Conservation (phyloP, 192 early-diverging fungal genomes). For the Allomyces macrogynus region DNA sequence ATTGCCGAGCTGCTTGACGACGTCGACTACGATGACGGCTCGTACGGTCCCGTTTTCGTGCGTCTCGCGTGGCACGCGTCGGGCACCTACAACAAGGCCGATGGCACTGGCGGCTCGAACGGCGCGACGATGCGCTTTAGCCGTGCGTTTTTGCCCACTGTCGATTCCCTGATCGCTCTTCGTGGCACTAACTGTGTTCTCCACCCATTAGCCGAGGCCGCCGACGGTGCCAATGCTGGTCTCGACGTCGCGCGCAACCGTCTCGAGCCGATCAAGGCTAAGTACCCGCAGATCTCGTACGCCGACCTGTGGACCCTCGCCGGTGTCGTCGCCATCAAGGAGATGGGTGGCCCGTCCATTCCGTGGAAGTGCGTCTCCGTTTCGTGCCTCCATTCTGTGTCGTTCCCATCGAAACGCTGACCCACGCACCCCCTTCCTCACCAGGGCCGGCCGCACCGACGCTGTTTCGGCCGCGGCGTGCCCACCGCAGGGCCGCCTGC, state of each 20-base stretch:
- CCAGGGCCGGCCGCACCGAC: slow-evolving; percentile 21
- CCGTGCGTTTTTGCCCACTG: background rate
- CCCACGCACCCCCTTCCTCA: background rate
- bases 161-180: too few relatives aligned
- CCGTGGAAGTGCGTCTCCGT: slow-evolving; percentile 22
- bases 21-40: slow-evolving; percentile 46
- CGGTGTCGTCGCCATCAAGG: slow-evolving; percentile 43
- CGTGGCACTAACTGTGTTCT: too few relatives aligned
- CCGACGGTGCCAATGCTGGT: slow-evolving; percentile 49
- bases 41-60: slow-evolving; percentile 50
- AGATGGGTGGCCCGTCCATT: slow-evolving; percentile 45
- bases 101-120: slow-evolving; percentile 36
- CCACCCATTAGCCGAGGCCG: slow-evolving; percentile 21
- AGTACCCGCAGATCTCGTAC: slow-evolving; percentile 38
- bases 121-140: slow-evolving; percentile 46
- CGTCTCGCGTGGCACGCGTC: slow-evolving; percentile 39
- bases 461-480: slow-evolving; percentile 18
- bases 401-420: background rate
- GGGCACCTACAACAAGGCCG: slow-evolving; percentile 40
- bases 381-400: background rate
- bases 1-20: background rate
- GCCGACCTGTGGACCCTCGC: slow-evolving; percentile 60
- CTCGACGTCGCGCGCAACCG: slow-evolving; percentile 17
- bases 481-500: slow-evolving; percentile 46
- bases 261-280: slow-evolving; percentile 42